Conservation (phyloP, 2,329 filamentous ascomycete genomes). For the Botryotinia calthae region DNA sequence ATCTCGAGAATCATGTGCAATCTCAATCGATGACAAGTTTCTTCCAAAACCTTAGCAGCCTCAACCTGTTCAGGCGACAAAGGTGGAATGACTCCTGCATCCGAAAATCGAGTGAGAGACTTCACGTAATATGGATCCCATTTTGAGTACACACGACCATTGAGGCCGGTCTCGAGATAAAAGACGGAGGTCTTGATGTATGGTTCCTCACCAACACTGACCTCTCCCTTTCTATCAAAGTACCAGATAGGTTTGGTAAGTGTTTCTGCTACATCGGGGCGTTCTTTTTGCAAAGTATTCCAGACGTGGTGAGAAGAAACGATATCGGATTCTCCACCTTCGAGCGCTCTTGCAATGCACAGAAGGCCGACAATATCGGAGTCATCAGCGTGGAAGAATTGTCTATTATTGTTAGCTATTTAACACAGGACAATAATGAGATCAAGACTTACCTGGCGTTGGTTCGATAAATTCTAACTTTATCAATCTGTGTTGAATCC, state of each 20-base stretch:
- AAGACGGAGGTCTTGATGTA: constrained; percentile 72
- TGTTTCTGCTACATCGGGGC: constrained; percentile 74
- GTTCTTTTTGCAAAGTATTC: constrained; percentile 72
- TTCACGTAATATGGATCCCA: constrained; percentile 89
- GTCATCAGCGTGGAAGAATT: constrained; percentile 86
- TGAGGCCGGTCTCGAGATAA: constrained; percentile 68
- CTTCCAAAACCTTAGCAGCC: constrained; percentile 69
- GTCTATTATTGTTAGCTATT: constrained; percentile 42
- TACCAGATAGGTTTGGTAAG: constrained; percentile 82
- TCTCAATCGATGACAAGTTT: constrained; percentile 68
- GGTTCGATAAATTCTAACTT: constrained; percentile 86
- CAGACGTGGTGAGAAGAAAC: constrained; percentile 77
- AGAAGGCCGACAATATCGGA: constrained; percentile 79
- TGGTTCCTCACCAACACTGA: constrained; percentile 68
- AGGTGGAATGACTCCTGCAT: constrained; percentile 68
- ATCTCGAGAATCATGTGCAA: constrained; percentile 85
- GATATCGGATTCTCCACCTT: constrained; percentile 82
- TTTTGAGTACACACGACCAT: constrained; percentile 73
- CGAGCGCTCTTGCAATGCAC: constrained; percentile 73
- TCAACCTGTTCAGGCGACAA: constrained; percentile 66
- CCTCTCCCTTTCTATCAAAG: constrained; percentile 88
- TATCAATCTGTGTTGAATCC: constrained; percentile 61
- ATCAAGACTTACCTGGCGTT: constrained; percentile 57
- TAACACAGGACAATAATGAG: neutral
- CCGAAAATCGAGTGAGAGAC: constrained; percentile 71